Conservation (phyloP, 2,329 filamentous ascomycete species). For the Zymoseptoria tritici region DNA sequence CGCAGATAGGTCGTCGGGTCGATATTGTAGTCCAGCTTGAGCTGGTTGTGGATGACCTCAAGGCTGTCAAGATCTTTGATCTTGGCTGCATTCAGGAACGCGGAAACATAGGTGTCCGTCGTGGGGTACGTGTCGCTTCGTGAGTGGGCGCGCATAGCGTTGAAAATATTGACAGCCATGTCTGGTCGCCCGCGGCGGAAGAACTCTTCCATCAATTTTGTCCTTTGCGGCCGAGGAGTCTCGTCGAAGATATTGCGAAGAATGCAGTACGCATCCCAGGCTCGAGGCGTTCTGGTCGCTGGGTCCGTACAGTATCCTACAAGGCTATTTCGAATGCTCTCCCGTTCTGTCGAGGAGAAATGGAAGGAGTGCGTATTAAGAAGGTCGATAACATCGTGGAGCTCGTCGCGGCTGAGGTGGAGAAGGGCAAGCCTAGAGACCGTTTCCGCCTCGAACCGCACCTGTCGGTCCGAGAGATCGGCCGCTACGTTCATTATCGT, state of each 20-base stretch:
- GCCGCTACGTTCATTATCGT: slow-evolving; percentile 66
- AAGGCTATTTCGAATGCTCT: slow-evolving; percentile 58
- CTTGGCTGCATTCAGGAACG: slow-evolving; percentile 61
- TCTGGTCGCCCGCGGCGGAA: slow-evolving; percentile 72
- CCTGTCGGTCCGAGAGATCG: slow-evolving; percentile 62
- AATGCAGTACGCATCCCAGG: slow-evolving; percentile 56
- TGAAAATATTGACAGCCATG: slow-evolving; percentile 80
- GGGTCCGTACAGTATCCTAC: slow-evolving; percentile 60
- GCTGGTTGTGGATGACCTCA: slow-evolving; percentile 77
- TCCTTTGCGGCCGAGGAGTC: slow-evolving; percentile 58
- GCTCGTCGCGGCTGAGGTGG: slow-evolving; percentile 68
- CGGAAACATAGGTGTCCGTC: slow-evolving; percentile 66
- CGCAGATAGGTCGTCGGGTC: slow-evolving; percentile 67
- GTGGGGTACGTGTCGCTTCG: slow-evolving; percentile 58
- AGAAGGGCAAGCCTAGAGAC: slow-evolving; percentile 64
- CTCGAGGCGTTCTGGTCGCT: slow-evolving; percentile 54
- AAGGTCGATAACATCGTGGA: slow-evolving; percentile 72
- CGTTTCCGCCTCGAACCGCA: slow-evolving; percentile 65
- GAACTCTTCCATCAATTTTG: slow-evolving; percentile 71
- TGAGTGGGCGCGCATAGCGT: slow-evolving; percentile 80
- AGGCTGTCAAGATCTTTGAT: slow-evolving; percentile 49
- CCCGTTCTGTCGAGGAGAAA: slow-evolving; percentile 63
- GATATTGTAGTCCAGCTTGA: slow-evolving; percentile 83
- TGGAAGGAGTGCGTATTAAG: slow-evolving; percentile 67
- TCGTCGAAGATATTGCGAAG: slow-evolving; percentile 52